These are phyloP conservation scores for Lepiota brunneoincarnata DNA, from an alignment of 768 basidiomycete genomes.

Conservation along the genomic window DNA sequence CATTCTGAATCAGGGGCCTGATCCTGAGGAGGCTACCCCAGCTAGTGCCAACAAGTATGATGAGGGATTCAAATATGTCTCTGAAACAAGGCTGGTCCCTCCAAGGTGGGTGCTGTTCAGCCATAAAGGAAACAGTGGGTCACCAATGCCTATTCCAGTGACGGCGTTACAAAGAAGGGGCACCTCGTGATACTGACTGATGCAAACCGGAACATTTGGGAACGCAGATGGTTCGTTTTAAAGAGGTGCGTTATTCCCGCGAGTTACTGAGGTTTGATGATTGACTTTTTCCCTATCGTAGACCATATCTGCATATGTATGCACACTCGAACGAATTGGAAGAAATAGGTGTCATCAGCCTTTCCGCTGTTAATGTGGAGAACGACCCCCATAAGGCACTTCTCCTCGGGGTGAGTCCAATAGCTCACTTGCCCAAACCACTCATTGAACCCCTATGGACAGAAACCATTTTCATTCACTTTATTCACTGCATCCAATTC, in stretches of 20 bases:
- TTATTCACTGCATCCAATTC: slow-evolving; percentile 92
- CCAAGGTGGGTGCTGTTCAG: slow-evolving; percentile 50
- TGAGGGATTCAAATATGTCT: slow-evolving; percentile 65
- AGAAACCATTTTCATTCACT: slow-evolving; percentile 88
- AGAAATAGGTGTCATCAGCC: slow-evolving; percentile 79
- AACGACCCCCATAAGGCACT: slow-evolving; percentile 83
- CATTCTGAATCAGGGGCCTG: slow-evolving; percentile 72
- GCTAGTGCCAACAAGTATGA: slow-evolving; percentile 31
- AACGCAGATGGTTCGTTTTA: slow-evolving; percentile 82
- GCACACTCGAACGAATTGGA: slow-evolving; percentile 81
- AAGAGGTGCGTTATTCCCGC: slow-evolving; percentile 52
- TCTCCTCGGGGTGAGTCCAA: slow-evolving; percentile 73
- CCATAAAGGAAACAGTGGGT: slow-evolving; percentile 1
- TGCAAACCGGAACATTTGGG: slow-evolving; percentile 80
- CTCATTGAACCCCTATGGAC: slow-evolving; percentile 7
- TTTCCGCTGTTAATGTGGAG: slow-evolving; percentile 82
- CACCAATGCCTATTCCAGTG: slow-evolving; percentile 40
- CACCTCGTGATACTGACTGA: slow-evolving; percentile 77
- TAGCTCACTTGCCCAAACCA: neutral
- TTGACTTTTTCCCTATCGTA: slow-evolving; percentile 26
- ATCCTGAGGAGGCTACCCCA: slow-evolving; percentile 46
- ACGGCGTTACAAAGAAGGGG: slow-evolving; percentile 83
- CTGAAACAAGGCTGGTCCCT: slow-evolving; percentile 70
- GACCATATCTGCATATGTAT: slow-evolving; percentile 90
- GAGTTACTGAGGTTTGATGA: slow-evolving; percentile 6